Evolutionary conservation across 495 filamentous ascomycete species (phyloP).

Genomic region (Hypoxylon perforatum): DNA sequence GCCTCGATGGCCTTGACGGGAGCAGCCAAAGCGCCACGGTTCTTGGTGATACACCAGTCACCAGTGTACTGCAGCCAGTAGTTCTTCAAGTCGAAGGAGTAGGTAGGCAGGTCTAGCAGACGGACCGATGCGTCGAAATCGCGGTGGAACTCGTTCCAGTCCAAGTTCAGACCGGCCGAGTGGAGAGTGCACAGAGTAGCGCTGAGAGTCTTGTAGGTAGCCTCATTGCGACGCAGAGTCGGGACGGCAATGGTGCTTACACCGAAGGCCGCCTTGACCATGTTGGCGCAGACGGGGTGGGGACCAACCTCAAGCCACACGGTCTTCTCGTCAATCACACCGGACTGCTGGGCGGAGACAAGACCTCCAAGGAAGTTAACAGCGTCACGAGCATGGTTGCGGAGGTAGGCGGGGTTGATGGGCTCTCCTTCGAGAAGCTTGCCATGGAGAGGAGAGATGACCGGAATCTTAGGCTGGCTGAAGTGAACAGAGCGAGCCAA

Average conservation of each 20-base stretch:
- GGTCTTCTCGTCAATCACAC: slow-evolving; percentile 64
- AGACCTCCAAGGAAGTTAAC: slow-evolving; percentile 79
- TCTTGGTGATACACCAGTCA: slow-evolving; percentile 76
- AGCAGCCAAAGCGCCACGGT: slow-evolving; percentile 67
- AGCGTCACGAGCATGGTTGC: slow-evolving; percentile 72
- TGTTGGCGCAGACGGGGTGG: slow-evolving; percentile 73
- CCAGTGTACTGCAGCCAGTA: slow-evolving; percentile 85
- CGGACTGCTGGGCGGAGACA: slow-evolving; percentile 61
- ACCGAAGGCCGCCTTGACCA: slow-evolving; percentile 76
- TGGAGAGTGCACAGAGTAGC: slow-evolving; percentile 71
- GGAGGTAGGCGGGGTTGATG: slow-evolving; percentile 71
- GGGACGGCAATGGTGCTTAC: slow-evolving; percentile 65
- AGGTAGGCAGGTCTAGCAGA: slow-evolving; percentile 75
- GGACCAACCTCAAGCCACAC: slow-evolving; percentile 76
- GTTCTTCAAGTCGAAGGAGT: slow-evolving; percentile 82
- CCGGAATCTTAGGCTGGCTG: slow-evolving; percentile 69
- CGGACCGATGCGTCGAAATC: slow-evolving; percentile 71
- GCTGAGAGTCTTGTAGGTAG: slow-evolving; percentile 74
- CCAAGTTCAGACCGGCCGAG: slow-evolving; percentile 70
- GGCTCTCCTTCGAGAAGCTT: slow-evolving; percentile 67
- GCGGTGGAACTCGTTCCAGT: slow-evolving; percentile 83
- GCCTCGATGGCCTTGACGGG: slow-evolving; percentile 62
- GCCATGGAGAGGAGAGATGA: slow-evolving; percentile 76
- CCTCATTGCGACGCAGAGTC: slow-evolving; percentile 62
- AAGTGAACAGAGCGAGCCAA: slow-evolving; percentile 69